Percentiles rank a stretch among this genome's conserved stretches.
phyloP scores from a whole-genome alignment of 805 yeast genomes.

The Starmerella floricola region DNA sequence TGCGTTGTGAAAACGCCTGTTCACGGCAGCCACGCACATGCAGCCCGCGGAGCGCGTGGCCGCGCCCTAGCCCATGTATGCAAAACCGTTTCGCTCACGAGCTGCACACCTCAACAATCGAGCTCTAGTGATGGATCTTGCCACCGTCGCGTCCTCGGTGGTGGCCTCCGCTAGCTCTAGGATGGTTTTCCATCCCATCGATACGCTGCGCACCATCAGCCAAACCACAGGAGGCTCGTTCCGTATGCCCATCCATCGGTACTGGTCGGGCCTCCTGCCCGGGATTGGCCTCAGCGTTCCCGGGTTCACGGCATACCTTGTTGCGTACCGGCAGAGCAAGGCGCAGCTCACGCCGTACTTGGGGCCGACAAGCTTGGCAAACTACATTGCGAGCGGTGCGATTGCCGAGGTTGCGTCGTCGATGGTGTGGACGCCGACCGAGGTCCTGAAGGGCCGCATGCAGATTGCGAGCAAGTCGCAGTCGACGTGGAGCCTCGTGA shows the following conservation, averaged over 20 bases:
- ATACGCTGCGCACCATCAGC: slow-evolving; percentile 33
- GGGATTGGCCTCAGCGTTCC: slow-evolving; percentile 33
- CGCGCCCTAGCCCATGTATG: too few species aligned
- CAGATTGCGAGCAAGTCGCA: slow-evolving; percentile 26
- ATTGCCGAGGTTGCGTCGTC: slow-evolving; percentile 33
- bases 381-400: slow-evolving; percentile 31
- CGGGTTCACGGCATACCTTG: slow-evolving; percentile 33
- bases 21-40: neutral
- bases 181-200: slow-evolving; percentile 34
- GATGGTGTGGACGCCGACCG: slow-evolving; percentile 36
- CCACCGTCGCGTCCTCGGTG: slow-evolving; percentile 32
- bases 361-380: slow-evolving; percentile 28
- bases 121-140: slow-evolving; percentile 26
- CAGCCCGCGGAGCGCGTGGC: neutral
- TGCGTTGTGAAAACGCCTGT: too few species aligned
- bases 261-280: slow-evolving; percentile 34
- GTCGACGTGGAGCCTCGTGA: slow-evolving; percentile 19
- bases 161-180: slow-evolving; percentile 31
- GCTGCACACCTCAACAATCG: too few species aligned
- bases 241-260: slow-evolving; percentile 30
- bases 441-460: slow-evolving; percentile 36
- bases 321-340: slow-evolving; percentile 33
- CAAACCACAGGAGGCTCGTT: slow-evolving; percentile 33
- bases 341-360: slow-evolving; percentile 28
- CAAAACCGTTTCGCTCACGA: too few species aligned